Conservation (phyloP, 306 rosid species). For the Trifolium pratense region DNA sequence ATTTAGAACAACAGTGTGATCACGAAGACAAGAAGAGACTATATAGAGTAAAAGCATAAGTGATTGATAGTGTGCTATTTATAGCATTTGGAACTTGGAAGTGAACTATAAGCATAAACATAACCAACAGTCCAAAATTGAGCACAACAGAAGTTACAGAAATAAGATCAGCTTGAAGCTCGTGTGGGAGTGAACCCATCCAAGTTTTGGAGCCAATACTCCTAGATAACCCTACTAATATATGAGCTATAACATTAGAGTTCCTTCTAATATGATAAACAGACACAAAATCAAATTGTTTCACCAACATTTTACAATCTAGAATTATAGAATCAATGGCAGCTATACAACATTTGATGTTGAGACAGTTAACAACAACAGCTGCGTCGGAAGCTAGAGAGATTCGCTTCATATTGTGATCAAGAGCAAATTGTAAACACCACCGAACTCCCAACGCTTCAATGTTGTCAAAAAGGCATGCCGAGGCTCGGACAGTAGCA, state of each 20-base stretch:
- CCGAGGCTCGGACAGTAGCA: too few species aligned
- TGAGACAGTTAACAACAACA: neutral
- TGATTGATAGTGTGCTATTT: constrained; percentile 37
- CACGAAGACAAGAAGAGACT: neutral
- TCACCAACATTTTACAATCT: neutral
- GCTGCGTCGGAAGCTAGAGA: neutral
- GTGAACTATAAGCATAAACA: constrained; percentile 16
- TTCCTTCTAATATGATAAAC: neutral
- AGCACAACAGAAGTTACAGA: constrained; percentile 19
- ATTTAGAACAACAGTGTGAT: too few species aligned
- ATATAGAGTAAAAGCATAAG: constrained; percentile 49
- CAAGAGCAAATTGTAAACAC: too few species aligned
- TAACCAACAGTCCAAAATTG: constrained; percentile 53
- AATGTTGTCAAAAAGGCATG: too few species aligned
- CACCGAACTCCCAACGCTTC: too few species aligned
- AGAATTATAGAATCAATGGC: neutral
- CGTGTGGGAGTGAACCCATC: too few species aligned
- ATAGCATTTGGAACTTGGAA: constrained; percentile 42
- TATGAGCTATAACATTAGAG: neutral
- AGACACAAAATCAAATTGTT: neutral
- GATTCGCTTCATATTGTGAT: too few species aligned
- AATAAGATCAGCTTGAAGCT: too few species aligned
- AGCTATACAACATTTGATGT: neutral
- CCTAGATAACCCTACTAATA: neutral
- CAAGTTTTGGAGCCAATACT: neutral